Evolutionary conservation across 177 flowering plant genomes (phyloP), one percentile per base, ranked within the genome.

Genomic region (Vitis hybrid): DNA sequence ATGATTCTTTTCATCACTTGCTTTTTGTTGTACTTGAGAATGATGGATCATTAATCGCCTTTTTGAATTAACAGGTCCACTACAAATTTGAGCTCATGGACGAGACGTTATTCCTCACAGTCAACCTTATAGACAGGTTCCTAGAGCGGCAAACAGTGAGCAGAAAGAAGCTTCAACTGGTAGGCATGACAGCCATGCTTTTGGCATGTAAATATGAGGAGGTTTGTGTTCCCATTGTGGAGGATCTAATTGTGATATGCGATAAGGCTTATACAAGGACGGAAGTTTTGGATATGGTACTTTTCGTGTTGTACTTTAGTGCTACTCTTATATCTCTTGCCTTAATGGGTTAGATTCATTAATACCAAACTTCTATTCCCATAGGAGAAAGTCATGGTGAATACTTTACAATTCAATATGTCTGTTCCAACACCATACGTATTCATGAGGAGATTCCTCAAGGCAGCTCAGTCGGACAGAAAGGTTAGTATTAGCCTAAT

Each of bases 151-250:
- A 81, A 22, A 13, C 83, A 2, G 82, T 87, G 4, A 73, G 70
- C 5, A 83, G 97, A 67, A 92, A 90, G 86, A 85, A 85, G 72
- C 90, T 92, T 13, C 97, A 92, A 80, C 77, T 92, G 67, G 97
- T 88, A 51, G 94, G 98, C 9, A 80, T 93, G 18, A 86, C 91
- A 14, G 97, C 98, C n/a, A 77, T 93, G 94, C 91, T 93, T 51
- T 67, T 93, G 10, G 98, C 98, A 2, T 88, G 97, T 88, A 91
- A 93, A 60, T 91, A 91, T 68, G 98, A 93, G 59, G 98, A 91
- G 70, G 93, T 91, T 26, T 83, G 88, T 1, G 97, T 93, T 15
- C 98, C 97, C 0, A 79, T 90, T 10, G 94, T 93, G 62, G 91
- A 86, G 49, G 97, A 93, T 71, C 75, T 93, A n/a, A 76, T 93